Base-by-base conservation (phyloP, 1,139 yeast species). In the Williopsis jadinii region DNA sequence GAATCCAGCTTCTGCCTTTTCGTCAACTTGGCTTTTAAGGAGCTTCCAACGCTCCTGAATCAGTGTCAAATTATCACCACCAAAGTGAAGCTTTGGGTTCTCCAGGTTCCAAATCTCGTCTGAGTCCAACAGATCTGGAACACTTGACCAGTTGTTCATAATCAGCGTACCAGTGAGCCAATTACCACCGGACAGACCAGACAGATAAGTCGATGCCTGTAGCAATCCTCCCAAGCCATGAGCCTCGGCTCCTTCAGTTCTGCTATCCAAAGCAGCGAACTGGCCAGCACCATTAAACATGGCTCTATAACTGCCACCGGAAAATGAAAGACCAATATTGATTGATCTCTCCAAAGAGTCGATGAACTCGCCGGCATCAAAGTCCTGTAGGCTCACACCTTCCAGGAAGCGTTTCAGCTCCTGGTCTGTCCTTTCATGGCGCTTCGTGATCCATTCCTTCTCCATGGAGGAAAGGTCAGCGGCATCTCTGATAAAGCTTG, bases 261-360 rank as follows among this genome's bases (percentile, higher is more conserved):
- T 71, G 52, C 76, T 73, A 59, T 88, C 97, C 45, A 86, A 62
- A 1, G 92, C 96, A 12, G 90, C 68, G 34, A 87, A 62, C 59
- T 81, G 80, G 34, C 97, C 96, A 2, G 95, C 96, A 12, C 95
- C 95, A 42, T 71, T 64, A 34, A 87, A 64, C 95, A 87, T 85
- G 39, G 96, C 95, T 45, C 97, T 73, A 63, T 85, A 87, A 3
- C 96, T 95, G 54, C 97, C 97, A 34, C 97, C 97, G 6, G 92
- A 79, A 56, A 85, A 83, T 3, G 95, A 87, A 14, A 87, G 57
- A 5, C 83, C 96, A 41, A 86, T 70, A 42, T 66, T 70, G 41
- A 75, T 68, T 28, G 72, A 63, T 36, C 61, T 46, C 60, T 66
- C 53, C 43, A 63, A 57, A 10, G 61, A 50, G 43, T 66, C 62